Evolutionary conservation across 2,329 filamentous ascomycete species (phyloP).

Genomic region (Aureobasidium lini): DNA sequence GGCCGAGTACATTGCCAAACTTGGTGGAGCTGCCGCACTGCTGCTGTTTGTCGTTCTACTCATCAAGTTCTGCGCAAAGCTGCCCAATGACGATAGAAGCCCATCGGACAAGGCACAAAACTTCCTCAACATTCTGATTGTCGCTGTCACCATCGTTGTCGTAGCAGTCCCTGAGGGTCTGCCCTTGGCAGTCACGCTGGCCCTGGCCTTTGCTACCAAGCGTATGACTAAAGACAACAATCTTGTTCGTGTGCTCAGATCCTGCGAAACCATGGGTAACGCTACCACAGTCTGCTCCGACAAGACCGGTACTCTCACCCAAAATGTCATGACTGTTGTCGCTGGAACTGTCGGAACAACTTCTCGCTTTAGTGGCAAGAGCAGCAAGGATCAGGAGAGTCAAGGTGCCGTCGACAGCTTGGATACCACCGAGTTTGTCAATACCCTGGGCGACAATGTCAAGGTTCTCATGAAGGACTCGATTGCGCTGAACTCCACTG

Average conservation of each 20-base stretch:
- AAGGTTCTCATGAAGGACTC: conserved; percentile 55
- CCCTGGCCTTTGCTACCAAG: conserved; percentile 60
- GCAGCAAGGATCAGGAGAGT: conserved; percentile 15
- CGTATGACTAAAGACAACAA: conserved; percentile 64
- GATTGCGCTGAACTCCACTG: conserved; percentile 61
- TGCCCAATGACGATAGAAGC: conserved; percentile 47
- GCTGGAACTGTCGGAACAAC: conserved; percentile 59
- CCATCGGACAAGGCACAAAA: conserved; percentile 70
- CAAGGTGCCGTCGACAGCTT: conserved; percentile 35
- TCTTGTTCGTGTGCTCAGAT: conserved; percentile 58
- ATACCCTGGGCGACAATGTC: conserved; percentile 43
- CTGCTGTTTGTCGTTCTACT: conserved; percentile 77
- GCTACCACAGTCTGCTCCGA: conserved; percentile 72
- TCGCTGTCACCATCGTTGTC: conserved; percentile 59
- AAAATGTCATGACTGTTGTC: conserved; percentile 71
- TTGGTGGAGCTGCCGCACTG: conserved; percentile 68
- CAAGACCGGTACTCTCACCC: conserved; percentile 68
- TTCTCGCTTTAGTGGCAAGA: conserved; percentile 44
- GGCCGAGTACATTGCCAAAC: conserved; percentile 72
- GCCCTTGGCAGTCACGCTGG: conserved; percentile 60
- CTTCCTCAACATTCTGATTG: conserved; percentile 57
- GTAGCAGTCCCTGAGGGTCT: conserved; percentile 63
- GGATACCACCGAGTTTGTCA: conserved; percentile 47
- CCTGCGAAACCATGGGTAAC: conserved; percentile 66
- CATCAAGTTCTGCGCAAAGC: conserved; percentile 71